phyloP scores from a whole-genome alignment of 1,284 basidiomycete species.

The Heterobasidion annosum region DNA sequence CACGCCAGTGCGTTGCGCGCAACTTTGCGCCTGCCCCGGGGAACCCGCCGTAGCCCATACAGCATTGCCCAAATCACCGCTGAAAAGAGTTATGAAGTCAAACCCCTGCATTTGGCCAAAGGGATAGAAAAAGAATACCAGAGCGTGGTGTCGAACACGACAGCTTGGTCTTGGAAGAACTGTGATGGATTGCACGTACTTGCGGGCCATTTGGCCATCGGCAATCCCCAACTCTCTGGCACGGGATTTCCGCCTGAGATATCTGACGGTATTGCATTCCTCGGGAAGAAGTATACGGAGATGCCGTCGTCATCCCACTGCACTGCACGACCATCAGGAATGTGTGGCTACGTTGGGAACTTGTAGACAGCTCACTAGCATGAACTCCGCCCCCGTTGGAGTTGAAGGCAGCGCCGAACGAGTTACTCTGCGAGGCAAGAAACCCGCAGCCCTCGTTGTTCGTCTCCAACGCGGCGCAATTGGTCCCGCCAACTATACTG shows the following conservation, averaged over 20 bases:
- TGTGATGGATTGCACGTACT: conserved; percentile 60
- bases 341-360: neutral
- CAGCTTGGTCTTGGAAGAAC: conserved; percentile 69
- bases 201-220: conserved; percentile 70
- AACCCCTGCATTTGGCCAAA: no score
- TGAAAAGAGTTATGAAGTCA: no score
- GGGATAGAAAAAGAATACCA: conserved; percentile 15
- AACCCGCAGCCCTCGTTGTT: conserved; percentile 69
- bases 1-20: conserved; percentile 75
- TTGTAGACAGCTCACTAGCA: conserved; percentile 46
- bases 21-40: conserved; percentile 76
- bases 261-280: conserved; percentile 65
- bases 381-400: conserved; percentile 71
- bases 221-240: conserved; percentile 66
- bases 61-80: conserved; percentile 81
- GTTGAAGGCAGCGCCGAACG: conserved; percentile 67
- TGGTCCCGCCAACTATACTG: conserved; percentile 52
- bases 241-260: conserved; percentile 58
- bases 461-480: conserved; percentile 60
- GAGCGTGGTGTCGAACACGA: conserved; percentile 77
- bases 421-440: conserved; percentile 37
- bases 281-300: conserved; percentile 74
- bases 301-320: conserved; percentile 69
- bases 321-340: conserved; percentile 32
- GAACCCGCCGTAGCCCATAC: conserved; percentile 66